A percentile compares a stretch with the other conserved stretches of the same genome.
These are phyloP conservation scores for Phaeosphaeriaceae sp. DNA, from an alignment of 2,329 filamentous ascomycete genomes.

Conservation along the genomic window DNA sequence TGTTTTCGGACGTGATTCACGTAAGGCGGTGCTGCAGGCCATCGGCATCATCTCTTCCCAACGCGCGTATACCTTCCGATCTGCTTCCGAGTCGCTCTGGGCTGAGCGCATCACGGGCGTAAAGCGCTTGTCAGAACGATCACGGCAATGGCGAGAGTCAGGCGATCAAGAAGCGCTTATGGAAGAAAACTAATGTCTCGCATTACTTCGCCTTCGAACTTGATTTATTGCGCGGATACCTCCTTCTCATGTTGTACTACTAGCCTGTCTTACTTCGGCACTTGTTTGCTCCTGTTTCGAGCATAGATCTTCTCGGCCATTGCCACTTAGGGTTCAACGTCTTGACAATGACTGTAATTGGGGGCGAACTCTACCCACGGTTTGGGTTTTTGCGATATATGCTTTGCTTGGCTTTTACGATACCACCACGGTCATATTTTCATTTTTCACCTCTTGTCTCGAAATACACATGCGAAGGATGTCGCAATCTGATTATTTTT, in stretches of 20 bases:
- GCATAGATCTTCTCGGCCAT: constrained; percentile 20
- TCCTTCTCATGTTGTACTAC: constrained; percentile 27
- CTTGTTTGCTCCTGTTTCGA: constrained; percentile 18
- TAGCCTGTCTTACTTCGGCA: constrained; percentile 22
- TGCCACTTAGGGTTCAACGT: constrained; percentile 9
- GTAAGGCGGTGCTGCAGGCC: constrained; percentile 93
- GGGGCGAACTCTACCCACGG: constrained; percentile 9
- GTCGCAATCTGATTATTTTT: constrained; percentile 14
- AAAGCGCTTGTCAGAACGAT: constrained; percentile 79
- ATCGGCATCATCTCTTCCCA: constrained; percentile 97
- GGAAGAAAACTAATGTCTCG: constrained; percentile 53
- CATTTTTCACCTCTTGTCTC: constrained; percentile 17
- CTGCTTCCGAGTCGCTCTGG: constrained; percentile 88
- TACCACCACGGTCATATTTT: constrained; percentile 23
- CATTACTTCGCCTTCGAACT: constrained; percentile 7
- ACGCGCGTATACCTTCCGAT: constrained; percentile 90
- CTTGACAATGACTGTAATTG: background rate
- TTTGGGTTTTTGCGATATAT: constrained; percentile 14
- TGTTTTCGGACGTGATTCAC: constrained; percentile 89
- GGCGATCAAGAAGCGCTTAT: constrained; percentile 72
- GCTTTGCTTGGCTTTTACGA: constrained; percentile 20
- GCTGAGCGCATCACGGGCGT: constrained; percentile 82
- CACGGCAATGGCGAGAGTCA: constrained; percentile 90
- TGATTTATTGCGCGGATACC: constrained; percentile 15
- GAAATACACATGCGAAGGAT: constrained; percentile 20